These are phyloP conservation scores for Neurospora crassa DNA, from an alignment of 2,329 filamentous ascomycete species.

Conservation along the genomic window DNA sequence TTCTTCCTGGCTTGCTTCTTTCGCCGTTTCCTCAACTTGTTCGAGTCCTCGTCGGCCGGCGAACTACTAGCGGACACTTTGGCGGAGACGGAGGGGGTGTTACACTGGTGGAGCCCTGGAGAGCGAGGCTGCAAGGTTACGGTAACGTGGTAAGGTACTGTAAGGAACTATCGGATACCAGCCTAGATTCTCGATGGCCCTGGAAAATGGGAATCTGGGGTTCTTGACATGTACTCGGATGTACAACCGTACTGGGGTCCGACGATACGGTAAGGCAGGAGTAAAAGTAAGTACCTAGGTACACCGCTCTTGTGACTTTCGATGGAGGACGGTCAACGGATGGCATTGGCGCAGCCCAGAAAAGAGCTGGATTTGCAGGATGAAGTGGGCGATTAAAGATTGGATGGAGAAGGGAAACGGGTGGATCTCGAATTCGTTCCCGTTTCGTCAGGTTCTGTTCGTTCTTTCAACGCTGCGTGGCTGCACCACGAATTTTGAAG, in stretches of 20 bases:
- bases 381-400: slow-evolving; percentile 3
- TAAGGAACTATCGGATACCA: neutral
- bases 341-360: neutral
- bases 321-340: neutral
- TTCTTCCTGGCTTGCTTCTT: neutral
- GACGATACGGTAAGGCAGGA: neutral
- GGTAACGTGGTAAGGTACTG: neutral
- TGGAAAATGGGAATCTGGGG: neutral
- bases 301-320: neutral
- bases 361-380: neutral
- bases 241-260: neutral
- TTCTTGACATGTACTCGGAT: neutral
- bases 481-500: neutral
- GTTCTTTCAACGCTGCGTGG: neutral
- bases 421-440: slow-evolving; percentile 19
- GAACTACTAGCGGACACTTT: neutral
- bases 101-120: neutral
- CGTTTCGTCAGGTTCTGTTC: neutral
- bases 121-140: neutral
- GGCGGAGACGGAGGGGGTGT: neutral
- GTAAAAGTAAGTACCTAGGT: neutral
- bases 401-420: slow-evolving; percentile 12
- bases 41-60: neutral
- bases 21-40: neutral
- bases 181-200: neutral